Percentiles rank a stretch among this genome's conserved stretches.
phyloP scores from a whole-genome alignment of 768 basidiomycete species.

The Pleurotus platypus region DNA sequence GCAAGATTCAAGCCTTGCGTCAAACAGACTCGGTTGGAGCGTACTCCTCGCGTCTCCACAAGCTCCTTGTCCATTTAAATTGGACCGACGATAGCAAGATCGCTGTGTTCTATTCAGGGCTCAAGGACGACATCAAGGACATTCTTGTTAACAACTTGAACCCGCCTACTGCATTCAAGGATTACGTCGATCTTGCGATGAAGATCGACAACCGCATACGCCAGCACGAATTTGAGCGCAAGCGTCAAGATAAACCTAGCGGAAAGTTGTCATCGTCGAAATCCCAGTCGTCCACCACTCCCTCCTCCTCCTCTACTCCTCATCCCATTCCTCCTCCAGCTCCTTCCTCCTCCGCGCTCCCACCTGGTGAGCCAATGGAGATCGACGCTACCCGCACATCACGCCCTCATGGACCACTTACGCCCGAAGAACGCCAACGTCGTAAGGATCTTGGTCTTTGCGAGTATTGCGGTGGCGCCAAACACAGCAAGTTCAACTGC shows the following conservation, averaged over 20 bases:
- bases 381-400: constrained; percentile 19
- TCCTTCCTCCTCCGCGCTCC: constrained; percentile 7
- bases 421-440: constrained; percentile 20
- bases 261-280: neutral
- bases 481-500: constrained; percentile 21
- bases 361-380: constrained; percentile 25
- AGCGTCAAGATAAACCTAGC: constrained; percentile 9
- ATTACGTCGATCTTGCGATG: constrained; percentile 13
- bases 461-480: constrained; percentile 27
- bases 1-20: constrained; percentile 23
- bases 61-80: constrained; percentile 21
- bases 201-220: constrained; percentile 22
- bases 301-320: neutral
- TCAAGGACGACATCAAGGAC: constrained; percentile 24
- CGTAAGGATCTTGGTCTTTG: constrained; percentile 24
- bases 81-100: constrained; percentile 29
- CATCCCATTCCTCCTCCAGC: neutral
- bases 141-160: constrained; percentile 14
- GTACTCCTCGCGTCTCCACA: constrained; percentile 23
- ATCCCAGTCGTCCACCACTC: neutral
- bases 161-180: constrained; percentile 15
- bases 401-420: constrained; percentile 20
- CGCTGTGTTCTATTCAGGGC: constrained; percentile 22
- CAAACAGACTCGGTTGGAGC: constrained; percentile 25
- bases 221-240: constrained; percentile 14